Conservation (phyloP, 192 early-diverging fungal genomes). For the Chytriomyces sp. region DNA sequence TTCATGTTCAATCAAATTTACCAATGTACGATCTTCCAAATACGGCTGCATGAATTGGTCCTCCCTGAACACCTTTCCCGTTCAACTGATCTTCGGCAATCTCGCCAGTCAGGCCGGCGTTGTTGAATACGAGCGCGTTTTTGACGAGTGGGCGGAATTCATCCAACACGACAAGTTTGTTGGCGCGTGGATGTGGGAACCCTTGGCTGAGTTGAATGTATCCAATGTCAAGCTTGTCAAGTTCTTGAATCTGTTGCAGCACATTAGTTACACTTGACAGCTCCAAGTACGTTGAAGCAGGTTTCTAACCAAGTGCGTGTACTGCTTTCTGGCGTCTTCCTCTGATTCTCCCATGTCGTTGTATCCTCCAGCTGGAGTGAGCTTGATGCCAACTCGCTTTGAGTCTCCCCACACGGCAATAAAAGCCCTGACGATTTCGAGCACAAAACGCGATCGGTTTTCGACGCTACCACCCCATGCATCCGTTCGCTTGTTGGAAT, state of each 20-base stretch:
- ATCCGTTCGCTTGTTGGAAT: too few species aligned
- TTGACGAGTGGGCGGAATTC: constrained; percentile 15
- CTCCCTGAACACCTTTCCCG: background rate
- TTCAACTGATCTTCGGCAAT: constrained; percentile 6
- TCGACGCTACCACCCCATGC: too few species aligned
- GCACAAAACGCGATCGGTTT: too few species aligned
- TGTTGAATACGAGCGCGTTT: constrained; percentile 15
- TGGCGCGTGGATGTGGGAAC: background rate
- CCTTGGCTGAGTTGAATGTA: constrained; percentile 25
- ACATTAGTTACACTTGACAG: background rate
- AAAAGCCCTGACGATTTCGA: too few species aligned
- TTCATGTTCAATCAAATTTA: background rate
- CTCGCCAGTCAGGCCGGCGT: constrained; percentile 2
- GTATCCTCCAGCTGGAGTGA: constrained; percentile 29
- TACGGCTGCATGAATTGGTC: constrained; percentile 14
- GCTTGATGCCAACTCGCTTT: too few species aligned
- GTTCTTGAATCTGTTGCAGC: constrained; percentile 16
- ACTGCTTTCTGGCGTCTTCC: constrained; percentile 24
- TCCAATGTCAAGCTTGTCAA: constrained; percentile 27
- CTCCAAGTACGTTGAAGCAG: background rate
- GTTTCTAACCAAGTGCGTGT: constrained; percentile 33
- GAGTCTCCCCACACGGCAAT: too few species aligned
- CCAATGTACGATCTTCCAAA: constrained; percentile 18
- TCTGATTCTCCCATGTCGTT: constrained; percentile 46
- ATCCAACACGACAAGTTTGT: constrained; percentile 6